Evolutionary conservation across 2,329 filamentous ascomycete genomes (phyloP), one percentile per base, ranked within the genome.

Genomic region (Proliferodiscus dingleyae): DNA sequence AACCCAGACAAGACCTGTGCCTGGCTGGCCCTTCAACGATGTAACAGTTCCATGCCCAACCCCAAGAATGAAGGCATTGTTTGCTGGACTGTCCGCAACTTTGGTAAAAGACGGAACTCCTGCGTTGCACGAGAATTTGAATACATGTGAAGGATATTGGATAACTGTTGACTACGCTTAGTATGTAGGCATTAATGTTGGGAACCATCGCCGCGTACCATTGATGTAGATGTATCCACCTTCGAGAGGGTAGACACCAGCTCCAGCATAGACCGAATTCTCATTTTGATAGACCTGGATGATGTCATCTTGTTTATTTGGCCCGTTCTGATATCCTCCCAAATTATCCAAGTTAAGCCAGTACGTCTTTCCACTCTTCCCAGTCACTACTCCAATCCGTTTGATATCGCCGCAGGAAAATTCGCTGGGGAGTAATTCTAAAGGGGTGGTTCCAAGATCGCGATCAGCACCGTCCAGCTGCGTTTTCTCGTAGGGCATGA

Each of bases 1-100:
- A 1, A 70, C 71, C 77, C 77, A 81, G 5, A 79, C 58, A 1
- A 81, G 68, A 21, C 76, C 77, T 1, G 75, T 78, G 3, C 77
- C 77, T 2, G 67, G 59, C 51, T 77, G 66, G 3, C 71, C 72
- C 42, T 75, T 70, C 37, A 79, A 64, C 0, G 76, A 76, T 0
- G 77, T 81, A 0, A 72, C 72, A 0, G 76, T 78, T 18, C 75
- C 74, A 48, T 80, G 76, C 21, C 75, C 72, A 24, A 77, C 73
- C 22, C 78, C 77, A 0, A 81, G 69, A 39, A 73, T 67, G 46
- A 71, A 72, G 0, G 75, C 73, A 40, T 77, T 78, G 33, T 59
- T 66, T 18, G 71, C 68, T 0, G 70, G 67, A 3, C 68, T 73
- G 43, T 73, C 69, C 3, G 72, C 72, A 1, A 78, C 71, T 54